Evolutionary conservation across 257 asterid genomes (phyloP), one percentile per base, ranked within the genome.

Genomic region (Vinca minor): DNA sequence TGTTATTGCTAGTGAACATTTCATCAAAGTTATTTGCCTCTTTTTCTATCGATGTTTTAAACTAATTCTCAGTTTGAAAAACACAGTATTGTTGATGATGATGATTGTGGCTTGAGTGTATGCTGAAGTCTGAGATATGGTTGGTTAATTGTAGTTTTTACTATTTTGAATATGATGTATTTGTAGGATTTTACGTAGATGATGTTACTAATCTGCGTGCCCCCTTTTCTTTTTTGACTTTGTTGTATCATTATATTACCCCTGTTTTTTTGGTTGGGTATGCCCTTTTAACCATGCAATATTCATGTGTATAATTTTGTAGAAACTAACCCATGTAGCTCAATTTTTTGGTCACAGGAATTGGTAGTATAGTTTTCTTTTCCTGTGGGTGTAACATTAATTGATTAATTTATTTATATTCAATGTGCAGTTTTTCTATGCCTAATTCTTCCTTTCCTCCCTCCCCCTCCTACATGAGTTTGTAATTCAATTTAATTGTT

Each of bases 91-190:
- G 67, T 71, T 81, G 74, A 75, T 78, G 82, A 65, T 79, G 81
- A 71, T 73, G 73, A 62, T 64, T 64, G 64, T 68, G 77, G 77
- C 78, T 75, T 83, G 67, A 72, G 68, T n/a, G n/a, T 45, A 21
- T 77, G 70, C 69, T 79, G 78, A 66, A 78, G 80, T 83, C 73
- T 78, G 75, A 72, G 75, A 77, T 62, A 53, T 62, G 54, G 71
- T 72, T n/a, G 80, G 74, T 76, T 77, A 38, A 75, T 71, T 71
- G n/a, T 66, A 52, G 76, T 71, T 67, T 69, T 69, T 76, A 49
- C 63, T 73, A 65, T 75, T 71, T 74, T n/a, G 75, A 69, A 73
- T 77, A 65, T 77, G 76, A 69, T 82, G 87, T 84, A 70, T 67
- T 82, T n/a, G n/a, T n/a, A 84, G 74, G 82, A 65, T 80, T 78